Percentiles rank a stretch among this genome's conserved stretches.
These are phyloP conservation scores for Saccharomycopsis sp. DNA, from an alignment of 805 yeast species.

Conservation along the genomic window DNA sequence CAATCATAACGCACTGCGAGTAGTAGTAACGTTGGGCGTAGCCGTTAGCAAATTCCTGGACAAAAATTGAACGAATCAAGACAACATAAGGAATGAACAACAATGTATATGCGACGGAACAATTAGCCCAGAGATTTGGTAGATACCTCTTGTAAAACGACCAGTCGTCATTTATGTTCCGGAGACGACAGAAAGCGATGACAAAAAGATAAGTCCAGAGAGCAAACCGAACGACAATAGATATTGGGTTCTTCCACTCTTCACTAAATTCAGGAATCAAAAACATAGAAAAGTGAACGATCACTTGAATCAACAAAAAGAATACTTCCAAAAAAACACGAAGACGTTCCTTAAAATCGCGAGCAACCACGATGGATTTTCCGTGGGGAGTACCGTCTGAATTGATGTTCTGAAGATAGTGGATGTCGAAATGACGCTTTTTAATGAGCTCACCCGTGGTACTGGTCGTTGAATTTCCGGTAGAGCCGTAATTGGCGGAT, in stretches of 20 bases:
- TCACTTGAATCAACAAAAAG: conserved; percentile 39
- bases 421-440: conserved; percentile 60
- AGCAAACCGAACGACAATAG: conserved; percentile 22
- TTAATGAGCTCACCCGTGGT: conserved; percentile 30
- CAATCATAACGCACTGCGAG: conserved; percentile 40
- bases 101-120: conserved; percentile 45
- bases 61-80: conserved; percentile 48
- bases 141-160: conserved; percentile 26
- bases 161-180: conserved; percentile 30
- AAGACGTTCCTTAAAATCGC: conserved; percentile 46
- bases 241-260: conserved; percentile 22
- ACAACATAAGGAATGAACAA: conserved; percentile 42
- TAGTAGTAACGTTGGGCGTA: conserved; percentile 35
- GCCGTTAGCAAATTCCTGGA: conserved; percentile 23
- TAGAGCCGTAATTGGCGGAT: conserved; percentile 18
- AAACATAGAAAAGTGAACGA: conserved; percentile 29
- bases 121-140: conserved; percentile 61
- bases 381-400: conserved; percentile 59
- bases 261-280: conserved; percentile 17
- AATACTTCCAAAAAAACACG: conserved; percentile 45
- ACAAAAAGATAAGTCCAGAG: conserved; percentile 31
- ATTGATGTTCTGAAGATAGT: conserved; percentile 44
- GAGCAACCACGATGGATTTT: conserved; percentile 36
- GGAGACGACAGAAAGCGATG: conserved; percentile 29
- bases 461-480: conserved; percentile 6